These are phyloP conservation scores for Eutypella sp. DNA, from an alignment of 2,329 filamentous ascomycete species.

Conservation along the genomic window DNA sequence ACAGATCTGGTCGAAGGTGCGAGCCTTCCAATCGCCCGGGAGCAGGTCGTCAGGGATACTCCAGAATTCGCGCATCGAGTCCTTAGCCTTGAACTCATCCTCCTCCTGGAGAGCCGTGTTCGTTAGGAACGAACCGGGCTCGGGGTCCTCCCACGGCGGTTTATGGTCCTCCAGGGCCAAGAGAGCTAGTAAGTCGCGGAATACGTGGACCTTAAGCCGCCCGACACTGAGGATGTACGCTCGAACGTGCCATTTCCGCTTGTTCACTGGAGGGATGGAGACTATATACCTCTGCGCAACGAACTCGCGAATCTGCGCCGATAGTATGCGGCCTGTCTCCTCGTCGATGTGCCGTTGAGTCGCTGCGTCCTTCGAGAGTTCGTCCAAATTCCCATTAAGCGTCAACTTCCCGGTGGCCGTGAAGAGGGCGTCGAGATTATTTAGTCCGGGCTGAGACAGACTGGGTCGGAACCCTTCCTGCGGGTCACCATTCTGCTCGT, in stretches of 20 bases:
- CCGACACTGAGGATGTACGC: conserved; percentile 32
- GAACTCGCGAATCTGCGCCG: conserved; percentile 32
- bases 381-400: neutral
- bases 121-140: conserved; percentile 29
- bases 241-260: conserved; percentile 32
- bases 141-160: conserved; percentile 31
- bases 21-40: conserved; percentile 26
- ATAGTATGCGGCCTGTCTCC: conserved; percentile 30
- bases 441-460: conserved; percentile 21
- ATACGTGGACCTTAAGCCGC: conserved; percentile 32
- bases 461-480: conserved; percentile 13
- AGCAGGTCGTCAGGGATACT: conserved; percentile 23
- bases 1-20: conserved; percentile 31
- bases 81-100: conserved; percentile 24
- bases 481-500: conserved; percentile 1
- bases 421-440: conserved; percentile 26
- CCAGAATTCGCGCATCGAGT: conserved; percentile 34
- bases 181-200: conserved; percentile 30
- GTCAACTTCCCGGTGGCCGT: conserved; percentile 20
- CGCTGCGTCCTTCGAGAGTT: conserved; percentile 2
- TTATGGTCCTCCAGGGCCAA: conserved; percentile 30
- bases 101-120: conserved; percentile 33
- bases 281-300: conserved; percentile 34
- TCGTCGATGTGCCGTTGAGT: conserved; percentile 22
- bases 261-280: conserved; percentile 24